Base-by-base conservation (phyloP, 768 basidiomycete genomes). In the Trametes gibbosa region DNA sequence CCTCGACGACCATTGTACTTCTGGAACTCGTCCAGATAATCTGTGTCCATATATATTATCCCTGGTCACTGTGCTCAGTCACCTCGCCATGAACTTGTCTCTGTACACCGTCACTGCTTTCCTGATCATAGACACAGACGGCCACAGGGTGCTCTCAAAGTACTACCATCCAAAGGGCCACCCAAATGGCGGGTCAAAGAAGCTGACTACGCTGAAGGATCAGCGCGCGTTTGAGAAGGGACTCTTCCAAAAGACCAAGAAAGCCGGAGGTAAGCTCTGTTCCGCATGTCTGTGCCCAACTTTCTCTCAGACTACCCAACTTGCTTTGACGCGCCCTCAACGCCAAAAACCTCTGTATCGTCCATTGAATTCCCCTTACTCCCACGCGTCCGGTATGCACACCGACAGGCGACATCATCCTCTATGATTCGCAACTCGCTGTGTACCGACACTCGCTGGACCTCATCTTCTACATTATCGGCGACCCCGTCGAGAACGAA, bases 191-290 rank as follows among this genome's bases (percentile, higher is more conserved):
- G 77, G 90, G 74, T 67, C 66, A 42, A 89, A 88, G 66, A 79
- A 82, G 47, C 77, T 89, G 25, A 74, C 79, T 14, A 84, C 84
- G 5, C 71, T 93, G 65, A 98, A 98, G 73, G 96, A 99, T 69
- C 96, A 97, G 72, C 88, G 91, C 53, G 84, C 87, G 9, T 98
- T 98, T 70, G 97, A 99, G 79, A 96, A 97, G 78, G 90, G 90
- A 0, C 78, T 98, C 34, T 96, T 87, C 83, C 87, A 92, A 66
- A 99, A 99, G 76, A 97, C 96, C 0, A 94, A 94, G 76, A 92
- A 95, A 71, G 80, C 90, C 13, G 90, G 90, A 75, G 92, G 95
- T 96, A 73, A 71, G 80, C 71, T 19, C 27, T 5, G 9, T 5
- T 3, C n/a, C 32, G 48, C 48, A 49, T 49, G n/a, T 19, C 10